These are phyloP conservation scores for Magnolia sinica DNA, from an alignment of 164 flowering plant genomes.

Conservation along the genomic window DNA sequence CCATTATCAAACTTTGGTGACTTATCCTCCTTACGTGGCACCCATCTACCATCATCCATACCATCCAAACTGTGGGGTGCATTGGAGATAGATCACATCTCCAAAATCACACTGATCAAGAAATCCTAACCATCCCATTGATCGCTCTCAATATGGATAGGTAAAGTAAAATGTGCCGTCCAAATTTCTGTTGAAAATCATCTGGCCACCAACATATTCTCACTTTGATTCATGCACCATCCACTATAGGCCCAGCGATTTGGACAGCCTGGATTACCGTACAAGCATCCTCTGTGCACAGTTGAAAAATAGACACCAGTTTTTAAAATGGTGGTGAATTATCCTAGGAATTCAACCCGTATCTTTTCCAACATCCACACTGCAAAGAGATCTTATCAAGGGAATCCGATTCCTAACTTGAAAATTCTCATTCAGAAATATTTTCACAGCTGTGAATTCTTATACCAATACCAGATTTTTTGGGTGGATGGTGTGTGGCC, in stretches of 20 bases:
- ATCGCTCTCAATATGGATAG: no score
- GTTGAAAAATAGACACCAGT: neutral
- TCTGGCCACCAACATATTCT: no score
- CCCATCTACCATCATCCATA: no score
- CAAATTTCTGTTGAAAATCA: no score
- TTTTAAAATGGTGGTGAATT: neutral
- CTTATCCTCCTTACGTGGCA: no score
- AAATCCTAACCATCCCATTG: no score
- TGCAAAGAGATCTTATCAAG: neutral
- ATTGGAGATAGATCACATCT: no score
- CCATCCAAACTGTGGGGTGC: no score
- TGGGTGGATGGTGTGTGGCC: neutral
- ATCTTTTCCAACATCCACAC: neutral
- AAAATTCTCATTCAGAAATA: neutral
- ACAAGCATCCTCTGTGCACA: neutral
- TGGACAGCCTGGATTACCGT: neutral
- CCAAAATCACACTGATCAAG: no score
- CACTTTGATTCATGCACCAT: no score
- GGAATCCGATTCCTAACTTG: neutral
- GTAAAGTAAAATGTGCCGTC: no score
- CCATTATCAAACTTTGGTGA: no score
- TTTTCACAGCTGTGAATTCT: neutral
- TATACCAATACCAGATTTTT: neutral
- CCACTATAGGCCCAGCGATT: neutral
- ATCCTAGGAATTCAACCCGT: neutral